Base-by-base conservation (phyloP, 305 asterid species). In the Fraxinus xanthoxyloides region DNA sequence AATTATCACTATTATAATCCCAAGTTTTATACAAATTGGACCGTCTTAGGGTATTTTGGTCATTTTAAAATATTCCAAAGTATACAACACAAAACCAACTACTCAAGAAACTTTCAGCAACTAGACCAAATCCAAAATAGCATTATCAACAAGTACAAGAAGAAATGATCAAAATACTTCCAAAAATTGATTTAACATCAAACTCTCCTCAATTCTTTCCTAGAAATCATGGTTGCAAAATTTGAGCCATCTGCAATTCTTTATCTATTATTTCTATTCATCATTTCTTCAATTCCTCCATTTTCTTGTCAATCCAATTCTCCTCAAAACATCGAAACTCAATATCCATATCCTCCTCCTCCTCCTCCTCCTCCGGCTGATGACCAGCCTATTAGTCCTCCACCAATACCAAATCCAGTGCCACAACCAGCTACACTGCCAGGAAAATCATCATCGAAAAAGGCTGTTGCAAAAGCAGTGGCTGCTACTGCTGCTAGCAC, bases 401-500 rank as follows among this genome's bases (percentile, higher is more conserved):
- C 84, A 21, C 80, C 38, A 5, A 40, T 77, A 46, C 77, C 73
- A 32, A 7, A n/a, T 30, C 19, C 31, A 7, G 87, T 84, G 1
- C 83, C 90, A 3, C 80, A 13, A 17, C 84, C 82, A 0, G 38
- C 74, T 19, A 0, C 88, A 4, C 72, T 83, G 9, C 65, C 88
- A 0, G 56, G 89, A 4, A 24, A 81, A 30, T 80, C 94, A 19
- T 23, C 83, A 2, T 86, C 95, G 0, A 88, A 86, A 35, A 88
- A 82, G 84, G 84, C 91, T 19, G 97, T 96, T 78, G 98, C 92
- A 24, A 88, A 82, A 2, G 98, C 98, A 46, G 88, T 96, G 56
- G 97, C 95, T 7, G 87, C 84, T 26, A 94, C 98, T 1, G 97
- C 94, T 2, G 98, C 97, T 0, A 84, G 89, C 73, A 91, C 95